Evolutionary conservation across 345 rosid species (phyloP), one percentile per base, ranked within the genome.

Genomic region (Schrenkiella parvula): DNA sequence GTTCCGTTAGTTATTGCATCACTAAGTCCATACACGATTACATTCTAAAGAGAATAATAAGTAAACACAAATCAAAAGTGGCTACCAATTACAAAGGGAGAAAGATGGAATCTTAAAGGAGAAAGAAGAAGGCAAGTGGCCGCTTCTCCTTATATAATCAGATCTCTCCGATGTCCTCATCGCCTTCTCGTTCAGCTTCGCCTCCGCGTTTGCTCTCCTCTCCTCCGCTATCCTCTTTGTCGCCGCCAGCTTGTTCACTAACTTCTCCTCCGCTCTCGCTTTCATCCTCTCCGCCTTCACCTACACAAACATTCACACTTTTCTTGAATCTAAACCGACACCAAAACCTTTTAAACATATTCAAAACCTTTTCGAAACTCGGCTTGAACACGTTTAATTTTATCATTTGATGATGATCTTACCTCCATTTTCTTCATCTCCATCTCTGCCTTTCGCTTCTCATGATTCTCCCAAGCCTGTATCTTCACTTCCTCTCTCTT

Each of bases 371-470:
- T 37, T 8, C 34, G 3, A 8, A 61, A 39, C 1, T 8, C 5
- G 2, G 5, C 14, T 14, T 28, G 34, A 38, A 52, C 26, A 67
- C 50, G 50, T 38, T 39, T 29, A 62, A 4, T 62, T 43, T 59
- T 1, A 9, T 38, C 9, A 46, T 28, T 29, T 3, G 50, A 58
- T 26, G 15, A 21, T 21, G 19, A 23, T 6, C 29, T 18, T 86
- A 91, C 98, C 96, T 93, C 97, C 80, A 82, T 84, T 79, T 89
- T 93, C 76, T 82, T 88, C 97, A 89, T 89, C 73, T 89, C 89
- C 95, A 89, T 85, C 71, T 93, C 98, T 0, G 97, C 95, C 82
- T 88, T 93, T 85, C 98, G 80, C 85, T 85, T 93, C 82, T 89
- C 87, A 26, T 85, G 95, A 84, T 91, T 91, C 77, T 93, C 97